A percentile compares a stretch with the other conserved stretches of the same genome.
Evolutionary conservation across 257 asterid species (phyloP).

Genomic region (Nicotiana obtusifolia): DNA sequence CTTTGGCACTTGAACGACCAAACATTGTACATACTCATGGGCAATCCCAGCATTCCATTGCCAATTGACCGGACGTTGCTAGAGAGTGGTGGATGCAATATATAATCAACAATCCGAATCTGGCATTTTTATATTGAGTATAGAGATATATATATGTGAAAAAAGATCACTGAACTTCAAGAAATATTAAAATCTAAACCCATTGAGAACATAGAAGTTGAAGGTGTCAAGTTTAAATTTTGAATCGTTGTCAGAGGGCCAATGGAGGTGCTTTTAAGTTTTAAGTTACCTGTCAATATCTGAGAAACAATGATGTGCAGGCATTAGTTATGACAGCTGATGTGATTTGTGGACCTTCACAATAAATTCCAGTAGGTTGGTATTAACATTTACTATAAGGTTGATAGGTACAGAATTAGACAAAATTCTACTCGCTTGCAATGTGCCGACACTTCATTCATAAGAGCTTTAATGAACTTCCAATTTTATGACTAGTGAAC

Average conservation of each 20-base stretch:
- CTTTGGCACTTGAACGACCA: constrained; percentile 5
- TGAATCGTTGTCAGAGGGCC: neutral
- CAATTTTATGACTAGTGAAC: neutral
- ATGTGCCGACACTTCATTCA: constrained; percentile 6
- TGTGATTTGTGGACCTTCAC: constrained; percentile 10
- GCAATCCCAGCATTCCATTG: neutral
- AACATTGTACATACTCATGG: neutral
- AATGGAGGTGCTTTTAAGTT: neutral
- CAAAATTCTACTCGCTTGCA: neutral
- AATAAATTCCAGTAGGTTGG: constrained; percentile 19
- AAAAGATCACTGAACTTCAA: neutral
- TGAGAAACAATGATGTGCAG: neutral
- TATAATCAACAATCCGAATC: no score
- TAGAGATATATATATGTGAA: neutral
- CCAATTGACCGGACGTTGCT: neutral
- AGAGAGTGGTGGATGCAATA: no score
- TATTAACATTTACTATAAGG: constrained; percentile 16
- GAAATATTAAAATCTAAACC: neutral
- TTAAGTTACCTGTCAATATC: neutral
- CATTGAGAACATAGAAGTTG: neutral
- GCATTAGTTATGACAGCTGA: neutral
- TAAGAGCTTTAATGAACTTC: neutral
- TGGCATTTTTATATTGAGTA: neutral
- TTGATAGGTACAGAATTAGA: constrained; percentile 14
- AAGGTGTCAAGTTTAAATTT: neutral